phyloP scores from a whole-genome alignment of 163 green algal genomes.

The Picocystis sp. region DNA sequence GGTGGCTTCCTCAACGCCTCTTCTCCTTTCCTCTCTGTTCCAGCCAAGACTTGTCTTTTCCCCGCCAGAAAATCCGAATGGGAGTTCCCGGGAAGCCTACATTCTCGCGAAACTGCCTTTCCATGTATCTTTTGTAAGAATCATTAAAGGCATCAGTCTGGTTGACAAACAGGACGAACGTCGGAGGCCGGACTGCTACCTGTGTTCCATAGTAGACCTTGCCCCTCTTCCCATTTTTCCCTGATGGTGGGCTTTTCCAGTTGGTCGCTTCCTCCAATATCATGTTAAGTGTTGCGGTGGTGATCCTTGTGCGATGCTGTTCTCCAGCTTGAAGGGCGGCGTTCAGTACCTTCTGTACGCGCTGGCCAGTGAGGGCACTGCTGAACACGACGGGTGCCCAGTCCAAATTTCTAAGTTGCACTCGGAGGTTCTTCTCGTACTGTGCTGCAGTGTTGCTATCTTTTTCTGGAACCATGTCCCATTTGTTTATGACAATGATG shows the following conservation, averaged over 20 bases:
- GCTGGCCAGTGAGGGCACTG: constrained; percentile 46
- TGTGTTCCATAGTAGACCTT: constrained; percentile 91
- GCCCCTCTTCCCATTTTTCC: constrained; percentile 31
- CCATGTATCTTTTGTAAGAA: constrained; percentile 63
- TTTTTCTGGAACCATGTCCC: constrained; percentile 61
- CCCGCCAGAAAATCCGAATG: constrained; percentile 69
- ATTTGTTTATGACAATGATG: constrained; percentile 97
- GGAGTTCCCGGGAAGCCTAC: constrained; percentile 70
- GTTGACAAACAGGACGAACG: constrained; percentile 97
- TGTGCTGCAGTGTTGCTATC: constrained; percentile 21
- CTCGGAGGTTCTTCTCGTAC: constrained; percentile 40
- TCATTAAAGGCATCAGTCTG: constrained; percentile 73
- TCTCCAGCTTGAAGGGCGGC: constrained; percentile 40
- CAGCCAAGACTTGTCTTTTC: constrained; percentile 30
- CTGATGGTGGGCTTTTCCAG: constrained; percentile 22
- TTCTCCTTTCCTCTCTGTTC: too few relatives aligned
- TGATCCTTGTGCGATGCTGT: constrained; percentile 64
- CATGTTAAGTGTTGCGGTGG: constrained; percentile 86
- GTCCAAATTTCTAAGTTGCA: constrained; percentile 57
- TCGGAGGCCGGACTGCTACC: constrained; percentile 49
- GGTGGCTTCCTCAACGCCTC: too few relatives aligned
- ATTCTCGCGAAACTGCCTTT: constrained; percentile 63
- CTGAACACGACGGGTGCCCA: constrained; percentile 88
- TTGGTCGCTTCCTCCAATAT: constrained; percentile 41
- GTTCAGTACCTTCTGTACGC: constrained; percentile 59